Conservation (phyloP, 192 early-diverging fungal species). For the Oehlia diaphana region DNA sequence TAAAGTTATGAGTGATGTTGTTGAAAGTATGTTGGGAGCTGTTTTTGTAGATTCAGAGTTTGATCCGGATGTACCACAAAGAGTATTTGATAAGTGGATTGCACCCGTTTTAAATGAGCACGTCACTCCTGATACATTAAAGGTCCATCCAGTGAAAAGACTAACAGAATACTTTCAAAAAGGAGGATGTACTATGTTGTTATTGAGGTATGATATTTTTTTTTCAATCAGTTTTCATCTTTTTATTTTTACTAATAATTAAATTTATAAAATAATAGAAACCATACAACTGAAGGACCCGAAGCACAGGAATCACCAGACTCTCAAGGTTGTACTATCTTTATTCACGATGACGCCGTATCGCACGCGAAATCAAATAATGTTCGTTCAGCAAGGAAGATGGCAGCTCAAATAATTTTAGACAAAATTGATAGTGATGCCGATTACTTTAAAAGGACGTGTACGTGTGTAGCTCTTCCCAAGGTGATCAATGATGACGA, state of each 20-base stretch:
- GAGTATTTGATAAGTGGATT: slow-evolving; percentile 37
- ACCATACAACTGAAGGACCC: slow-evolving; percentile 28
- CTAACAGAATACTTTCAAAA: slow-evolving; percentile 41
- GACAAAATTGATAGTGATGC: slow-evolving; percentile 36
- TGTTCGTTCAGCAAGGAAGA: slow-evolving; percentile 40
- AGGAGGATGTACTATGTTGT: slow-evolving; percentile 42
- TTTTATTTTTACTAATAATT: slow-evolving; percentile 5
- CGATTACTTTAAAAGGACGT: slow-evolving; percentile 30
- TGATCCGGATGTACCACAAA: slow-evolving; percentile 18
- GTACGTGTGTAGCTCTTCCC: slow-evolving; percentile 33
- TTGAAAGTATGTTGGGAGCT: slow-evolving; percentile 89
- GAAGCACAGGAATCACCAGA: slow-evolving; percentile 9
- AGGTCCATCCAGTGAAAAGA: slow-evolving; percentile 46
- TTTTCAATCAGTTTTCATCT: not conserved
- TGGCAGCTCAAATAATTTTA: slow-evolving; percentile 39
- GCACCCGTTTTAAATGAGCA: slow-evolving; percentile 43
- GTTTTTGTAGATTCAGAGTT: slow-evolving; percentile 83
- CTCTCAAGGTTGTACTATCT: slow-evolving; percentile 42
- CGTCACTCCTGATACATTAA: slow-evolving; percentile 44
- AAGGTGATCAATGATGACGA: slow-evolving; percentile 6
- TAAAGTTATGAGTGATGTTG: slow-evolving; percentile 83
- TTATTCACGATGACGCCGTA: slow-evolving; percentile 39
- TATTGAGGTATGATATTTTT: slow-evolving; percentile 37
- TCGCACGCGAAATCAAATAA: slow-evolving; percentile 36
- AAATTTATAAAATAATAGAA: slow-evolving; percentile 31